Evolutionary conservation across 331 rosid genomes (phyloP).

Genomic region (Quercus phellos): DNA sequence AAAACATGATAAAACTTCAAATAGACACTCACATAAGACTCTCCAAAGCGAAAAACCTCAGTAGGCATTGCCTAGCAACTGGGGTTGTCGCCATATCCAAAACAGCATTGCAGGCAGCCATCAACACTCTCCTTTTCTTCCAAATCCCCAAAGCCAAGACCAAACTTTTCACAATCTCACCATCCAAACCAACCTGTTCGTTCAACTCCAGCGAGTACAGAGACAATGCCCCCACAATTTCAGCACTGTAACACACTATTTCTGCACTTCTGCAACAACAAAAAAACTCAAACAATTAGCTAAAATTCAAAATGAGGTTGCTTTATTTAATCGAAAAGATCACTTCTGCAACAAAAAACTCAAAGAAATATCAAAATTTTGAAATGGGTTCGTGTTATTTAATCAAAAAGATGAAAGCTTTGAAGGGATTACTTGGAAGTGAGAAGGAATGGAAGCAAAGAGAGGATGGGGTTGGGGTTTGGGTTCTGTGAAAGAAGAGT

Average conservation of each 20-base stretch:
- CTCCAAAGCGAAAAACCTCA: constrained; percentile 40
- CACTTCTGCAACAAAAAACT: neutral
- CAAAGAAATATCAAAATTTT: neutral
- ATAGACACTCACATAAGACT: constrained; percentile 51
- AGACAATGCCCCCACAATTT: constrained; percentile 51
- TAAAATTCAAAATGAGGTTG: neutral
- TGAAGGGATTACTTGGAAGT: constrained; percentile 21
- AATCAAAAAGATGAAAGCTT: neutral
- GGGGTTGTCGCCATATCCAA: constrained; percentile 56
- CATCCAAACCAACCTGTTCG: constrained; percentile 48
- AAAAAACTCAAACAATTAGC: neutral
- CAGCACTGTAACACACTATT: constrained; percentile 32
- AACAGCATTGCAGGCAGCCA: constrained; percentile 69
- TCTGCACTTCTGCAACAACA: constrained; percentile 23
- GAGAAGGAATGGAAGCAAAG: constrained; percentile 59
- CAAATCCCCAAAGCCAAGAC: constrained; percentile 35
- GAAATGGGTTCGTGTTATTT: neutral
- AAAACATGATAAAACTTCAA: neutral
- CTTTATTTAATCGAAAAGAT: neutral
- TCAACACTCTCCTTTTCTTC: constrained; percentile 25
- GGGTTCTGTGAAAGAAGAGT: constrained; percentile 17
- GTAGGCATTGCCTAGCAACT: constrained; percentile 40
- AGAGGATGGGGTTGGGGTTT: constrained; percentile 32
- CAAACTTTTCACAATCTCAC: constrained; percentile 42
- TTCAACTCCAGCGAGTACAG: constrained; percentile 55